Percentiles rank a stretch among this genome's conserved stretches.
Conservation (phyloP, 352 stramenopile species). For the Lagenidium sp. region DNA sequence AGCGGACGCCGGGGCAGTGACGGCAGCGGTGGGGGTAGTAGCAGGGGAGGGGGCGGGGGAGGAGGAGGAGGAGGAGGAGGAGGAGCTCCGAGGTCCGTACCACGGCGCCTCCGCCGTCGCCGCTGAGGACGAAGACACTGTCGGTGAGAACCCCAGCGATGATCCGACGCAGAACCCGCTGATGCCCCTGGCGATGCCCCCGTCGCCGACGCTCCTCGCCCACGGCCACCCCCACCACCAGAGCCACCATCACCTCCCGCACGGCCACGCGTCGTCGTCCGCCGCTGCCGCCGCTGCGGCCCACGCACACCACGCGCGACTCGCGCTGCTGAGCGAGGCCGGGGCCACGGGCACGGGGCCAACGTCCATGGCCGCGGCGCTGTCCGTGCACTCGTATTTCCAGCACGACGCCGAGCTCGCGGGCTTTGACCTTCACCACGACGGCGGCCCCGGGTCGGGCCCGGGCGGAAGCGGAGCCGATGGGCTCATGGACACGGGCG, state of each 20-base stretch:
- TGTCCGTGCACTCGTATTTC: constrained; percentile 4
- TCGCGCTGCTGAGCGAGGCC: background rate
- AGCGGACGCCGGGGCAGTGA: background rate
- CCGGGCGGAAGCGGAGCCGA: background rate
- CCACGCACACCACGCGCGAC: background rate
- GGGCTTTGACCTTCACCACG: background rate
- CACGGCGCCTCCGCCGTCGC: background rate
- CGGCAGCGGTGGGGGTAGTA: background rate
- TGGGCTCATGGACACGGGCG: constrained; percentile 3
- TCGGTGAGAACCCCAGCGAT: background rate
- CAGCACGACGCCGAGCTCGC: constrained; percentile 2
- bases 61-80: background rate
- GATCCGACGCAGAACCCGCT: constrained; percentile 3
- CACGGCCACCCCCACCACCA: background rate
- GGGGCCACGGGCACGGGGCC: no score
- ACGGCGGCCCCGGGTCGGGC: background rate
- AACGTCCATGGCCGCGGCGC: no score
- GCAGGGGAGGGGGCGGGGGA: background rate
- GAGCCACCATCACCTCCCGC: background rate
- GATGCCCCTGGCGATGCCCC: constrained; percentile 13
- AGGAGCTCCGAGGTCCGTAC: background rate
- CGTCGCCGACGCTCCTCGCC: constrained; percentile 10
- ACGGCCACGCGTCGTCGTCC: constrained; percentile 2
- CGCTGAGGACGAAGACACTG: no score
- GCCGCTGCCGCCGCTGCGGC: constrained; percentile 6